Evolutionary conservation across 345 rosid species (phyloP).

Genomic region (Dimocarpus longan): DNA sequence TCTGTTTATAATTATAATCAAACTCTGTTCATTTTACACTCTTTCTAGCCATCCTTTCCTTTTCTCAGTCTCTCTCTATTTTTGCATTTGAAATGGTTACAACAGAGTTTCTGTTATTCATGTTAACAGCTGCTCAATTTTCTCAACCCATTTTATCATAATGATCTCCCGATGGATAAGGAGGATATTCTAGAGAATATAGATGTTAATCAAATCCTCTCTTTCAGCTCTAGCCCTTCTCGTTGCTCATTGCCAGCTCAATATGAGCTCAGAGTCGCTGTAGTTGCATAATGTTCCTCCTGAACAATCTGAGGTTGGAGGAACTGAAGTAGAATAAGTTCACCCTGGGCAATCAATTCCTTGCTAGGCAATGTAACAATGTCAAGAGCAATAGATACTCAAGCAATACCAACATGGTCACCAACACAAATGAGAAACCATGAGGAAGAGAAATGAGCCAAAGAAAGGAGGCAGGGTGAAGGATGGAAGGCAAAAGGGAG

Average conservation of each 20-base stretch:
- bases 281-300: no score
- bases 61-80: not conserved
- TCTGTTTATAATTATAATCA: not conserved
- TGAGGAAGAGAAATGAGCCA: not conserved
- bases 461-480: not conserved
- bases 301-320: not conserved
- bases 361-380: not conserved
- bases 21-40: not conserved
- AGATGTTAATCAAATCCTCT: no score
- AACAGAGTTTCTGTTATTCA: no score
- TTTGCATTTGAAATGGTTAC: not conserved
- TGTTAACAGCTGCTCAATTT: not conserved
- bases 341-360: not conserved
- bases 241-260: no score
- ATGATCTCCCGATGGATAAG: not conserved
- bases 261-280: no score
- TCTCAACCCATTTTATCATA: not conserved
- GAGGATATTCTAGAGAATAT: not conserved
- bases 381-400: not conserved
- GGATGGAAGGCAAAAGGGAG: not conserved
- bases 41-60: not conserved
- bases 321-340: not conserved
- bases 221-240: no score
- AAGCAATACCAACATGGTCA: not conserved
- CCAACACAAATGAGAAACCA: not conserved